phyloP scores from a whole-genome alignment of 1,284 basidiomycete genomes.

The Anthracocystis setariae region DNA sequence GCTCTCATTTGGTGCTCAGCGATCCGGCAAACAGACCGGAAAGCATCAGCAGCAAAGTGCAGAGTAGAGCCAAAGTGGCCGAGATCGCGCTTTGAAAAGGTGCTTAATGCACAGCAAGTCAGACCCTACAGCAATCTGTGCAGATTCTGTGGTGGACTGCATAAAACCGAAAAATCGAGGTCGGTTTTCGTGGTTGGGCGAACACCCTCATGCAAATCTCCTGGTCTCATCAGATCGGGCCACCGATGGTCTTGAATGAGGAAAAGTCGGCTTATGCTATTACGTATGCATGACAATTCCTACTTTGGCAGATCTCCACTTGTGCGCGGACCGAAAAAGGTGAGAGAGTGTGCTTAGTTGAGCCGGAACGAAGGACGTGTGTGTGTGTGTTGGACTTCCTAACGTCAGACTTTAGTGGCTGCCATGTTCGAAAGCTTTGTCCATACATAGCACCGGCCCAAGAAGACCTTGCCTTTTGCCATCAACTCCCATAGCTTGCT shows the following conservation, averaged over 20 bases:
- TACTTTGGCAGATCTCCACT: conserved; percentile 16
- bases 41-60: too few relatives aligned
- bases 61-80: background rate
- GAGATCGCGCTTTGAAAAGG: conserved; percentile 7
- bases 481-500: too few relatives aligned
- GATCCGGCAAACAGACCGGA: conserved; percentile 24
- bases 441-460: too few relatives aligned
- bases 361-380: too few relatives aligned
- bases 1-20: background rate
- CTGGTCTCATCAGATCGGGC: background rate
- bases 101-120: conserved; percentile 6
- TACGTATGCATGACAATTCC: conserved; percentile 27
- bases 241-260: background rate
- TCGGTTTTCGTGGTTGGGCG: conserved; percentile 5
- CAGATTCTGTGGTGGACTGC: conserved; percentile 15
- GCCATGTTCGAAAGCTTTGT: too few relatives aligned
- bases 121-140: conserved; percentile 28
- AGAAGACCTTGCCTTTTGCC: too few relatives aligned
- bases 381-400: background rate
- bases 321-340: background rate
- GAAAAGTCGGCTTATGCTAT: background rate
- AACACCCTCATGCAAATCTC: too few relatives aligned
- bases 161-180: conserved; percentile 26
- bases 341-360: conserved; percentile 13
- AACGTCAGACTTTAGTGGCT: background rate